A percentile compares a stretch with the other conserved stretches of the same genome.
phyloP scores from a whole-genome alignment of 2,329 filamentous ascomycete genomes.

The Lecanicillium sp. region DNA sequence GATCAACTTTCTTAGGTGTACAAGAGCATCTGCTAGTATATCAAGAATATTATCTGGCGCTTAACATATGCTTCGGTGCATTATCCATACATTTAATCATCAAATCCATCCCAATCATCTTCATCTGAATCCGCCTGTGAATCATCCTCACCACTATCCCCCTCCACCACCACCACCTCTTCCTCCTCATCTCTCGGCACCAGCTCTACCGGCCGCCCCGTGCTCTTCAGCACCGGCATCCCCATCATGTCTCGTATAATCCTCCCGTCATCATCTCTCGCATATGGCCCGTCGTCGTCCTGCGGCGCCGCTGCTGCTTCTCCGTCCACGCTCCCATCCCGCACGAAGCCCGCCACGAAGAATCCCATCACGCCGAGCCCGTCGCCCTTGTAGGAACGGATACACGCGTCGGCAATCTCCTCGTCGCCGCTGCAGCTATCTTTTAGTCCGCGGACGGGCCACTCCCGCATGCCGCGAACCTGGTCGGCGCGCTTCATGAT shows the following conservation, averaged over 20 bases:
- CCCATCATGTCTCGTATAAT: conserved; percentile 38
- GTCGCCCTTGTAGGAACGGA: conserved; percentile 75
- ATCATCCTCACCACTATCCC: conserved; percentile 22
- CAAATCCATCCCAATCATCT: conserved; percentile 16
- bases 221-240: conserved; percentile 32
- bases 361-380: conserved; percentile 87
- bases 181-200: conserved; percentile 15
- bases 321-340: conserved; percentile 19
- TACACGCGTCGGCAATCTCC: conserved; percentile 64
- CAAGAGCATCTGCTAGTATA: too few species aligned
- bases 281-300: conserved; percentile 41
- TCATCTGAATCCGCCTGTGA: neutral
- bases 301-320: too few species aligned
- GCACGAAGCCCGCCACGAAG: conserved; percentile 82
- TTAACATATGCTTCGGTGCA: too few species aligned
- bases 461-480: conserved; percentile 66
- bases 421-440: conserved; percentile 44
- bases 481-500: conserved; percentile 69
- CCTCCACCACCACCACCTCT: conserved; percentile 16
- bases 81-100: too few species aligned
- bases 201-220: conserved; percentile 26
- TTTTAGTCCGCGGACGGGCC: conserved; percentile 60
- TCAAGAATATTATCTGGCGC: too few species aligned
- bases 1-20: too few species aligned
- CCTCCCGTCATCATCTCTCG: conserved; percentile 49